A percentile compares a stretch with the other conserved stretches of the same genome.
phyloP scores from a whole-genome alignment of 306 rosid genomes.

The Erythrophleum fordii region DNA sequence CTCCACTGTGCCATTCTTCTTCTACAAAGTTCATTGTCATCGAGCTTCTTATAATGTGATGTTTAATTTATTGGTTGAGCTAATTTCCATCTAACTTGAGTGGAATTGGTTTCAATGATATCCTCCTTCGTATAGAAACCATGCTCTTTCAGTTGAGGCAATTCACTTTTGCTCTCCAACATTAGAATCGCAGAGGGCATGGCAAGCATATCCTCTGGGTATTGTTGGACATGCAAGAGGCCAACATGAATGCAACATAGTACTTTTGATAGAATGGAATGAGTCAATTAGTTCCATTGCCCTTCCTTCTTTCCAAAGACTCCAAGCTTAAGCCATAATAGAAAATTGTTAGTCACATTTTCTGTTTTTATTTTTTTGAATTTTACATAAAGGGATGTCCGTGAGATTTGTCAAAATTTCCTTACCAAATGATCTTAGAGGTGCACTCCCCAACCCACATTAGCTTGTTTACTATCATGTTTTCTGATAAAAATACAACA shows the following conservation, averaged over 20 bases:
- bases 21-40: background rate
- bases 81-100: slow-evolving; percentile 33
- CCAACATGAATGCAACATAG: slow-evolving; percentile 59
- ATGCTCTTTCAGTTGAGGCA: slow-evolving; percentile 56
- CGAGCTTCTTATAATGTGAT: slow-evolving; percentile 40
- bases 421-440: too few species aligned
- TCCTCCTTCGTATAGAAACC: slow-evolving; percentile 41
- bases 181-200: slow-evolving; percentile 50
- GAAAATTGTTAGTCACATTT: background rate
- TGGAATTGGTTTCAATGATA: background rate
- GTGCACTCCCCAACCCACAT: too few species aligned
- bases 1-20: background rate
- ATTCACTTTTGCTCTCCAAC: slow-evolving; percentile 48
- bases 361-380: background rate
- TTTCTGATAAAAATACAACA: too few species aligned
- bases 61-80: slow-evolving; percentile 29
- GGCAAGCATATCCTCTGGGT: slow-evolving; percentile 45
- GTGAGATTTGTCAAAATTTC: too few species aligned
- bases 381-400: background rate
- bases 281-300: slow-evolving; percentile 53
- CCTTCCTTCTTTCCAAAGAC: slow-evolving; percentile 51
- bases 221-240: slow-evolving; percentile 58
- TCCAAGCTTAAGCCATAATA: slow-evolving; percentile 54
- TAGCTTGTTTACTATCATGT: too few species aligned
- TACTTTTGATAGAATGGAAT: slow-evolving; percentile 22